Evolutionary conservation across 2,329 filamentous ascomycete species (phyloP).

Genomic region (Nothophoma quercina): DNA sequence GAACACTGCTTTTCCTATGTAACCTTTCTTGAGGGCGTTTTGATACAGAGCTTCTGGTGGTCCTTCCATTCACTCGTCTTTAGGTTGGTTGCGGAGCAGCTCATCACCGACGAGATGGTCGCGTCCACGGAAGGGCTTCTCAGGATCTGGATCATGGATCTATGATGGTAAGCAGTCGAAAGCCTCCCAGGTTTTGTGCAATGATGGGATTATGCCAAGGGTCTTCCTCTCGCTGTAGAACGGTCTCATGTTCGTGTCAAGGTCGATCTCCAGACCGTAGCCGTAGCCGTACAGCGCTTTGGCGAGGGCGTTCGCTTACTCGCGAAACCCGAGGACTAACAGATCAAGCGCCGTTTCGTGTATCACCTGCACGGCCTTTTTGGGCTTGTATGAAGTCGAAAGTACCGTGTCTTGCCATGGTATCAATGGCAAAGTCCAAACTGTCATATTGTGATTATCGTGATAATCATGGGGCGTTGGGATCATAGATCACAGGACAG

Average conservation of each 20-base stretch:
- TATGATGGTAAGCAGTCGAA: too few species aligned
- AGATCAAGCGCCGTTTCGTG: constrained; percentile 9
- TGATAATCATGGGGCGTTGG: neutral
- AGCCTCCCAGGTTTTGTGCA: too few species aligned
- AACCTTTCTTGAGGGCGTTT: too few species aligned
- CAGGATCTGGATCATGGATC: too few species aligned
- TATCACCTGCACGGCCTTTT: neutral
- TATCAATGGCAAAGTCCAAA: constrained; percentile 1
- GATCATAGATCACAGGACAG: neutral
- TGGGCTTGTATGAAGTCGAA: neutral
- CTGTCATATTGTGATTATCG: neutral
- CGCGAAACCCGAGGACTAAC: constrained; percentile 1
- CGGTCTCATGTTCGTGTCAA: neutral
- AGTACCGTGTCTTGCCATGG: constrained; percentile 7
- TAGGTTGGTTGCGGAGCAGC: too few species aligned
- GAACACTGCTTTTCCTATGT: too few species aligned
- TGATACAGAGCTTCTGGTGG: too few species aligned
- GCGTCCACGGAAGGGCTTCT: too few species aligned
- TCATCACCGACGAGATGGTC: too few species aligned
- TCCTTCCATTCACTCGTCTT: too few species aligned
- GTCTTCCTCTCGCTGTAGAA: constrained; percentile 1
- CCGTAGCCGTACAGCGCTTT: constrained; percentile 3
- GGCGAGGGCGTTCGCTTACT: constrained; percentile 4
- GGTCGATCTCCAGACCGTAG: constrained; percentile 4
- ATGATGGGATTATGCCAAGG: too few species aligned